Percentiles rank a stretch among this genome's conserved stretches.
These are phyloP conservation scores for Athelia sp. DNA, from an alignment of 1,284 basidiomycete genomes.

Conservation along the genomic window DNA sequence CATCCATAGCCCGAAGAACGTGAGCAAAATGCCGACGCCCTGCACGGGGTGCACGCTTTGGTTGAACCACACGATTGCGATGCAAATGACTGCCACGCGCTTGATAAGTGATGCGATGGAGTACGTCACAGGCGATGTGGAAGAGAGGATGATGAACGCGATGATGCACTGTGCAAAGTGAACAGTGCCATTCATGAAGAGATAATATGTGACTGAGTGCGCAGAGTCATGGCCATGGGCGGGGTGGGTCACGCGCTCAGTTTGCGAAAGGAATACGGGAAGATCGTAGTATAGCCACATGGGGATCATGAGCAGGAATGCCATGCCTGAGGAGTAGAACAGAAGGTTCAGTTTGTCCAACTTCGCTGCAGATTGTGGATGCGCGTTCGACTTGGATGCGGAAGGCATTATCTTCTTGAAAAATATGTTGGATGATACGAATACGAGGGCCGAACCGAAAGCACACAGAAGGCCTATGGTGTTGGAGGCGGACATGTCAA, in stretches of 20 bases:
- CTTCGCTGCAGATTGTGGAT: constrained; percentile 56
- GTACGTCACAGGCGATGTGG: constrained; percentile 97
- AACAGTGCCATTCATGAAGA: constrained; percentile 90
- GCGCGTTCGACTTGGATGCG: constrained; percentile 33
- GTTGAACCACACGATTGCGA: constrained; percentile 96
- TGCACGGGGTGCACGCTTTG: constrained; percentile 86
- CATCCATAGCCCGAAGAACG: constrained; percentile 90
- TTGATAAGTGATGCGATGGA: constrained; percentile 98
- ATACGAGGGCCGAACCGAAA: constrained; percentile 91
- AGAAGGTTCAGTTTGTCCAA: constrained; percentile 97
- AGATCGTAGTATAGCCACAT: constrained; percentile 90
- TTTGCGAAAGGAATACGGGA: constrained; percentile 52
- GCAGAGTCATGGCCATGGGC: constrained; percentile 39
- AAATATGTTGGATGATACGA: constrained; percentile 98
- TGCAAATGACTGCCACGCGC: constrained; percentile 96
- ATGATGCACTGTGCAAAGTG: constrained; percentile 98
- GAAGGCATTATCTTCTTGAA: constrained; percentile 98
- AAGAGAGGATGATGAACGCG: constrained; percentile 87
- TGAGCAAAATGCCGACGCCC: constrained; percentile 83
- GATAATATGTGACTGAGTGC: constrained; percentile 67
- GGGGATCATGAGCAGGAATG: constrained; percentile 92
- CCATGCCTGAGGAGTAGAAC: constrained; percentile 92
- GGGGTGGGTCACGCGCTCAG: constrained; percentile 41
- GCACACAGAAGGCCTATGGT: constrained; percentile 82
- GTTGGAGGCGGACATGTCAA: constrained; percentile 86